Evolutionary conservation across 805 yeast species (phyloP).

Genomic region (Yarrowia osloensis): DNA sequence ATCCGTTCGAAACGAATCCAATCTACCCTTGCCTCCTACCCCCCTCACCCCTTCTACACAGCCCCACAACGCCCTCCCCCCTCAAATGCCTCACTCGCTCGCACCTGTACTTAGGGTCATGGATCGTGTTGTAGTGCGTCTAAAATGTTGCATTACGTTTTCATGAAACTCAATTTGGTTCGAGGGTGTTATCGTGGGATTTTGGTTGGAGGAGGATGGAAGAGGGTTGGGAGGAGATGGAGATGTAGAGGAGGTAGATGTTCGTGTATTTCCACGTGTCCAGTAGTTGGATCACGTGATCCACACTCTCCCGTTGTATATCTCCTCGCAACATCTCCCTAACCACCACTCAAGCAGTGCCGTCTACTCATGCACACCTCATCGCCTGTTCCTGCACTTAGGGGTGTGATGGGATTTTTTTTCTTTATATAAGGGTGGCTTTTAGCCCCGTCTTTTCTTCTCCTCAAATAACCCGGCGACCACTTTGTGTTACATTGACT

Average conservation of each 20-base stretch:
- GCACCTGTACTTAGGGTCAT: slow-evolving; percentile 31
- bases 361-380: slow-evolving; percentile 24
- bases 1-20: too few species aligned
- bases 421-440: not conserved
- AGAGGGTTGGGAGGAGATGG: not conserved
- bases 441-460: not conserved
- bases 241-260: not conserved
- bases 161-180: not conserved
- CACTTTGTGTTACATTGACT: not conserved
- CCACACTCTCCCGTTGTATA: not conserved
- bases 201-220: slow-evolving; percentile 1
- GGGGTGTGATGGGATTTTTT: slow-evolving; percentile 5
- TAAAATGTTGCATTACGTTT: not conserved
- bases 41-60: not conserved
- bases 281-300: not conserved
- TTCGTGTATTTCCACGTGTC: not conserved
- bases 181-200: slow-evolving; percentile 14
- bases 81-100: slow-evolving; percentile 20
- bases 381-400: slow-evolving; percentile 31
- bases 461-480: too few species aligned
- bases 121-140: slow-evolving; percentile 8
- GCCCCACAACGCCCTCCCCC: not conserved
- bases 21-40: too few species aligned
- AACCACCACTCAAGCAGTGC: not conserved
- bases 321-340: not conserved